Evolutionary conservation across 176 grass and related monocot species (phyloP).

Genomic region (Thalia dealbata): DNA sequence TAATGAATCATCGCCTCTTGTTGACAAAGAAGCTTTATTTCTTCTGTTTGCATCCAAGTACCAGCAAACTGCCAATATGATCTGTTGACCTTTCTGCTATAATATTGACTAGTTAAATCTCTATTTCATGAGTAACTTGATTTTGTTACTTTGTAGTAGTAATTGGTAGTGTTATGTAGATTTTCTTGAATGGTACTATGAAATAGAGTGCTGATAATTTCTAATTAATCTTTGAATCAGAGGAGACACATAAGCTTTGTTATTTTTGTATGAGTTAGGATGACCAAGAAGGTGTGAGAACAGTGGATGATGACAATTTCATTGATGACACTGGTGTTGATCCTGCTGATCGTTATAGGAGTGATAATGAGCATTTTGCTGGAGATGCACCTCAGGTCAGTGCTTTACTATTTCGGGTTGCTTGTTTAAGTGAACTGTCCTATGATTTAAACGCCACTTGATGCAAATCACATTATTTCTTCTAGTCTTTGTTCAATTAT

Average conservation of each 20-base stretch:
- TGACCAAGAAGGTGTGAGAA: conserved; percentile 91
- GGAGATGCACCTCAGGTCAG: conserved; percentile 62
- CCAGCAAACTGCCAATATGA: too few relatives aligned
- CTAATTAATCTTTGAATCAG: background rate
- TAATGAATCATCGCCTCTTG: too few relatives aligned
- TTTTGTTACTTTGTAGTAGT: too few relatives aligned
- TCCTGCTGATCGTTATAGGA: conserved; percentile 72
- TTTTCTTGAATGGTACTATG: background rate
- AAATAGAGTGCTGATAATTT: background rate
- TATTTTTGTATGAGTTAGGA: conserved; percentile 36
- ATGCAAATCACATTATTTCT: background rate
- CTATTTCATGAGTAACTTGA: too few relatives aligned
- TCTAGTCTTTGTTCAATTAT: background rate
- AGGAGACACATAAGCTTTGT: background rate
- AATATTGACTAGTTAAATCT: too few relatives aligned
- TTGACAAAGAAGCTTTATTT: too few relatives aligned
- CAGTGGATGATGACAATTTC: conserved; percentile 87
- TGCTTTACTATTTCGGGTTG: background rate
- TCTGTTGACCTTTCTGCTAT: too few relatives aligned
- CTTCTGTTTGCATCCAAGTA: too few relatives aligned
- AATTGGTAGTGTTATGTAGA: too few relatives aligned
- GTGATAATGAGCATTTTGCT: conserved; percentile 66
- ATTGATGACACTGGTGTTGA: conserved; percentile 93
- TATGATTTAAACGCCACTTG: background rate
- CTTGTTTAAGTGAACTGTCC: background rate